Conservation (phyloP, 805 yeast species). For the Zygotorulaspora danielsina region DNA sequence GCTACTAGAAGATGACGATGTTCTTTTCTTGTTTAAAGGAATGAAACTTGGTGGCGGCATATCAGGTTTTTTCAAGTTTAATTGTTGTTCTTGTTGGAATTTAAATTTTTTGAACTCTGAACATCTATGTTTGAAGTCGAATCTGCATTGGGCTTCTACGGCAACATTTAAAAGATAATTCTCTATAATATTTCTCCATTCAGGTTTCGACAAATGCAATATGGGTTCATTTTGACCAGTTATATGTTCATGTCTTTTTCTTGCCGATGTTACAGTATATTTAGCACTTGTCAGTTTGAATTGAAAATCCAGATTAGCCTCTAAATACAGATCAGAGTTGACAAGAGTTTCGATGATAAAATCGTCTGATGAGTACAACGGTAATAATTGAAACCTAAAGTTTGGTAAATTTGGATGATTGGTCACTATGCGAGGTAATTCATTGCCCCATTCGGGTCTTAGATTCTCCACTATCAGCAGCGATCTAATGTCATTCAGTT, state of each 20-base stretch:
- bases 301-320: slow-evolving; percentile 50
- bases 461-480: slow-evolving; percentile 49
- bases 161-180: slow-evolving; percentile 60
- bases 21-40: slow-evolving; percentile 17
- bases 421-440: slow-evolving; percentile 42
- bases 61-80: slow-evolving; percentile 28
- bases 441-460: slow-evolving; percentile 53
- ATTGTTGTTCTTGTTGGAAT: slow-evolving; percentile 24
- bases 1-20: slow-evolving; percentile 4
- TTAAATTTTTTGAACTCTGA: slow-evolving; percentile 44
- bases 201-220: slow-evolving; percentile 46
- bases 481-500: slow-evolving; percentile 62
- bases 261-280: slow-evolving; percentile 56
- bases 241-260: slow-evolving; percentile 43
- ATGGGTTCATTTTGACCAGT: slow-evolving; percentile 25
- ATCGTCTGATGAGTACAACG: slow-evolving; percentile 48
- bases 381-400: slow-evolving; percentile 49
- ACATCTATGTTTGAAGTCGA: slow-evolving; percentile 55
- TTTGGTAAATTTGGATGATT: slow-evolving; percentile 28
- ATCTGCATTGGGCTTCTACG: slow-evolving; percentile 66
- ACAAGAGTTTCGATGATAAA: slow-evolving; percentile 48
- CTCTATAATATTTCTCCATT: slow-evolving; percentile 73
- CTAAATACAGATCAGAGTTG: slow-evolving; percentile 59
- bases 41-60: slow-evolving; percentile 37
- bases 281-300: slow-evolving; percentile 58